phyloP scores from a whole-genome alignment of 225 moss, liverwort and hornwort species.

The Asterella californica region DNA sequence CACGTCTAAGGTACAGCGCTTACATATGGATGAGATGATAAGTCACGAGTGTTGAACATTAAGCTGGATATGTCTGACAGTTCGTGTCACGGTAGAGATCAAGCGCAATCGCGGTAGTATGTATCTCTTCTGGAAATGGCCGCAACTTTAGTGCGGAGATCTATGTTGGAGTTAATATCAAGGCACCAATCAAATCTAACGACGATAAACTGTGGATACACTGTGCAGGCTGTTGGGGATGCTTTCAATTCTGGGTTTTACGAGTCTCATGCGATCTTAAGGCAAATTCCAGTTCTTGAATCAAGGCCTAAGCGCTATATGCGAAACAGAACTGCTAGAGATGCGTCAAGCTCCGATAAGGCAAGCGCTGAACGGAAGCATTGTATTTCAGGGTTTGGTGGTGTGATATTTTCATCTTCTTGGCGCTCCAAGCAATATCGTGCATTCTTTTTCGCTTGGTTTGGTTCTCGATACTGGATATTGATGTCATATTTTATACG shows the following conservation, averaged over 20 bases:
- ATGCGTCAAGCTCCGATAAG: conserved; percentile 80
- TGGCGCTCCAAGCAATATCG: neutral
- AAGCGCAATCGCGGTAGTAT: neutral
- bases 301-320: conserved; percentile 93
- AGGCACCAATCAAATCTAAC: neutral
- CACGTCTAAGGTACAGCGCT: conserved; percentile 72
- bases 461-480: neutral
- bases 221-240: conserved; percentile 95
- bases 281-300: conserved; percentile 91
- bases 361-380: conserved; percentile 27
- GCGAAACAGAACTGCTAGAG: conserved; percentile 82
- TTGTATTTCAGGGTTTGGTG: neutral
- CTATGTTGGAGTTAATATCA: neutral
- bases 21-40: neutral
- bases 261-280: conserved; percentile 82
- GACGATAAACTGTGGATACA: neutral
- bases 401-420: neutral
- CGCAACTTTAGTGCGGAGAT: neutral
- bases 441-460: neutral
- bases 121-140: neutral
- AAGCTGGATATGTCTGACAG: neutral
- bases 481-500: neutral
- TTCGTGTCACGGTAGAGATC: neutral
- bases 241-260: conserved; percentile 97
- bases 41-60: neutral